phyloP scores from a whole-genome alignment of 306 rosid genomes.

The Lathyrus aphaca region DNA sequence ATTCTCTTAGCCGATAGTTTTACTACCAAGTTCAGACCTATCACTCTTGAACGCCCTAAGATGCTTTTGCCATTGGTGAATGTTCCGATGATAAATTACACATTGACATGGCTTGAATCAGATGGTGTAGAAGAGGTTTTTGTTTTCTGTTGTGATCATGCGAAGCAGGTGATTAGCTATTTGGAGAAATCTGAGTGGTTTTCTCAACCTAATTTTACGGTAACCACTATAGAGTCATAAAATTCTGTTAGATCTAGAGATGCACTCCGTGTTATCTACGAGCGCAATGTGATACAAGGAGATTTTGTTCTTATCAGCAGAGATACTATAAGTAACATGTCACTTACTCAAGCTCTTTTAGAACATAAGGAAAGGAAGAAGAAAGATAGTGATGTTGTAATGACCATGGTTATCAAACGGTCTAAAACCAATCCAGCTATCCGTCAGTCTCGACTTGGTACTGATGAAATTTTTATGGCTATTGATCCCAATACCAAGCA shows the following conservation, averaged over 20 bases:
- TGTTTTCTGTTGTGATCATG: conserved; percentile 89
- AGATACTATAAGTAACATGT: conserved; percentile 97
- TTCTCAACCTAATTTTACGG: conserved; percentile 71
- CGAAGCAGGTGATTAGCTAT: conserved; percentile 82
- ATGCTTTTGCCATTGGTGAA: conserved; percentile 84
- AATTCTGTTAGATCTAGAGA: conserved; percentile 94
- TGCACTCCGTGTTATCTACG: conserved; percentile 84
- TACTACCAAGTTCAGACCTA: conserved; percentile 88
- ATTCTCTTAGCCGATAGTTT: conserved; percentile 92
- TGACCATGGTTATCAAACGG: conserved; percentile 91
- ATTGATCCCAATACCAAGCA: too few relatives aligned
- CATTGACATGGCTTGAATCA: conserved; percentile 94
- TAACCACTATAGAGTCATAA: conserved; percentile 80
- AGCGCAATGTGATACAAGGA: conserved; percentile 97
- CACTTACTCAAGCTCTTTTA: conserved; percentile 82
- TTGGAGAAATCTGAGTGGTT: too few relatives aligned
- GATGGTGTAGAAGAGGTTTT: conserved; percentile 97
- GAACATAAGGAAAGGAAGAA: conserved; percentile 93
- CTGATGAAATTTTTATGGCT: too few relatives aligned
- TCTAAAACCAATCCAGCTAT: conserved; percentile 81
- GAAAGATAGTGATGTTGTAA: conserved; percentile 88
- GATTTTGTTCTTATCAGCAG: conserved; percentile 95
- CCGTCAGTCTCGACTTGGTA: conserved; percentile 87
- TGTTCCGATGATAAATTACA: conserved; percentile 88
- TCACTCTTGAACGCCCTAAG: conserved; percentile 99